These are phyloP conservation scores for Alternaria ethzedia DNA, from an alignment of 2,329 filamentous ascomycete genomes.

Conservation along the genomic window DNA sequence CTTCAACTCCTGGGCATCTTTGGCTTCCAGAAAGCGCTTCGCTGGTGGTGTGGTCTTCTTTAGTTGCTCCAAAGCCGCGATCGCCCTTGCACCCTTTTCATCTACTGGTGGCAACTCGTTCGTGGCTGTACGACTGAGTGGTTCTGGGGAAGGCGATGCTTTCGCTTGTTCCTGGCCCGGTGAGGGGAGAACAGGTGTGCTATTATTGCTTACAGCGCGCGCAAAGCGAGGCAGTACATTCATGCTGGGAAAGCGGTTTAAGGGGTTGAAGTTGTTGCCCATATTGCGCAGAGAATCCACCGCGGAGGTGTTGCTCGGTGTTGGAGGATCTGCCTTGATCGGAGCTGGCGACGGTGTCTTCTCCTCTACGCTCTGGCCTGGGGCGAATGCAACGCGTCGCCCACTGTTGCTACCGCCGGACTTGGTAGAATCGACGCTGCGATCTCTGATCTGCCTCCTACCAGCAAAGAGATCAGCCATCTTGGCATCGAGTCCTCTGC, in stretches of 20 bases:
- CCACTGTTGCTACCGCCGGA: slow-evolving; percentile 68
- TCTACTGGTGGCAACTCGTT: slow-evolving; percentile 30
- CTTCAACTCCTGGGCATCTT: slow-evolving; percentile 54
- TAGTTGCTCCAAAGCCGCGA: slow-evolving; percentile 53
- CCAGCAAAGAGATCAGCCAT: slow-evolving; percentile 75
- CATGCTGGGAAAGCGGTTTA: slow-evolving; percentile 78
- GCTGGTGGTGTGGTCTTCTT: slow-evolving; percentile 55
- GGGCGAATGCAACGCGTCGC: slow-evolving; percentile 62
- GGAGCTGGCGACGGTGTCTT: slow-evolving; percentile 29
- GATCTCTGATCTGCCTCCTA: slow-evolving; percentile 68
- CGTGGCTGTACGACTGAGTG: slow-evolving; percentile 22
- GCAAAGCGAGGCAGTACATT: slow-evolving; percentile 78
- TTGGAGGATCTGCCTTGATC: slow-evolving; percentile 34
- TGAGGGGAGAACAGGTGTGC: slow-evolving; percentile 51
- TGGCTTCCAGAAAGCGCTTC: slow-evolving; percentile 56
- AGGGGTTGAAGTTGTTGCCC: slow-evolving; percentile 80
- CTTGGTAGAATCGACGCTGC: slow-evolving; percentile 75
- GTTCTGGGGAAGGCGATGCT: slow-evolving; percentile 28
- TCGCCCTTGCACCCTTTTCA: slow-evolving; percentile 48
- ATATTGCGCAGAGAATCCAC: slow-evolving; percentile 84
- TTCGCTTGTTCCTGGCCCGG: slow-evolving; percentile 44
- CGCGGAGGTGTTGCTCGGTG: slow-evolving; percentile 59
- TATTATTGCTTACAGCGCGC: slow-evolving; percentile 54
- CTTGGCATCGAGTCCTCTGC: slow-evolving; percentile 59
- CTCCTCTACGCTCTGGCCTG: slow-evolving; percentile 29